Base-by-base conservation (phyloP, 805 yeast genomes). In the Ogataea methanolica region DNA sequence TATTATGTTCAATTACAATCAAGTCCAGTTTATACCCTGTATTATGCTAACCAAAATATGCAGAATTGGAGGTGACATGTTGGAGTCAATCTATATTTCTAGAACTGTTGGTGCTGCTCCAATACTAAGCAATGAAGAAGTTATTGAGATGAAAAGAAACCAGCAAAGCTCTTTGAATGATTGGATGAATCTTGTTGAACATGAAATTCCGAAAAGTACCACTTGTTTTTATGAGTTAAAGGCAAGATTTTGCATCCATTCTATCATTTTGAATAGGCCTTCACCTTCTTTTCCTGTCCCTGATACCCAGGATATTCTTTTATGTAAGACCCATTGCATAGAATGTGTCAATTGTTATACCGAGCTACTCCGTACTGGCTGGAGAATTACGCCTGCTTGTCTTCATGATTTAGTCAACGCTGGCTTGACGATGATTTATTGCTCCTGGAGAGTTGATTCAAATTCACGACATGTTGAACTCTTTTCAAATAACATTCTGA, bases 201-300 rank as follows among this genome's bases (percentile, higher is more conserved):
- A 37, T 4, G 56, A 57, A 36, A 47, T 59, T 14, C 57, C 61
- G 1, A 48, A 42, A 16, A 38, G 41, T 16, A 23, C 50, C 6
- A 21, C 36, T 4, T 55, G 56, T 39, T 52, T 54, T 39, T 53
- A 55, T 39, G 61, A 57, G 36, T 48, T 57, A 17, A 57, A 55
- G 19, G 50, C 45, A 1, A 43, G 60, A 39, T 56, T 50, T 41
- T 53, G 58, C 39, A 56, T 59, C 8, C 44, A 42, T 9, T 48
- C 56, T 14, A 51, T 58, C 15, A 48, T 59, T 11, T 41, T 59
- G 23, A 52, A 55, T 40, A 43, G 63, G 16, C 63, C 63, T 7
- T 56, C 61, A 17, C 63, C 63, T 2, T 57, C 61, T 6, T 59
- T 53, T 34, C 53, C 54, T 2, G 40, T 43, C 17, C 63, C 63